phyloP scores from a whole-genome alignment of 2,329 filamentous ascomycete species.

The Scopulariopsis brevicaulis region DNA sequence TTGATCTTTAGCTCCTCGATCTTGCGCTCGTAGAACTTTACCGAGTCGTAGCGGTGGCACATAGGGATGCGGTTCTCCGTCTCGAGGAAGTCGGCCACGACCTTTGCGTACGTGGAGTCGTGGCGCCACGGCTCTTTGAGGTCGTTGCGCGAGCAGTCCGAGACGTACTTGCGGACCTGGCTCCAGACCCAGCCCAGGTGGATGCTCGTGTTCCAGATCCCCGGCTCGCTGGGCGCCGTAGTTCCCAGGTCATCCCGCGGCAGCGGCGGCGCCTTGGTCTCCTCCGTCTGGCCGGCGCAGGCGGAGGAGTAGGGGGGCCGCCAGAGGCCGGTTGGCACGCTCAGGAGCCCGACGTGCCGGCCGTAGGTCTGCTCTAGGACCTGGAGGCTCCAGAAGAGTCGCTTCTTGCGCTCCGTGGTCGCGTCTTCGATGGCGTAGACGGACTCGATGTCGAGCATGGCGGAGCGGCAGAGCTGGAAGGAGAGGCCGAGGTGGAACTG shows the following conservation, averaged over 20 bases:
- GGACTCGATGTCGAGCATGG: constrained; percentile 31
- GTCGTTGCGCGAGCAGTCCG: constrained; percentile 31
- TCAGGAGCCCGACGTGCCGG: constrained; percentile 29
- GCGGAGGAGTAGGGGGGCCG: constrained; percentile 20
- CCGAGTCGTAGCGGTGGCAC: constrained; percentile 39
- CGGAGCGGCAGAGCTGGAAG: constrained; percentile 36
- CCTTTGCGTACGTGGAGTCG: constrained; percentile 37
- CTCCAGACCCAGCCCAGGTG: constrained; percentile 41
- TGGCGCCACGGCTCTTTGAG: constrained; percentile 35
- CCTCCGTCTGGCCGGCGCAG: constrained; percentile 13
- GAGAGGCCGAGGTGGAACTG: constrained; percentile 38
- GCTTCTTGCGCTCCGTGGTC: constrained; percentile 29
- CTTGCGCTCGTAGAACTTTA: constrained; percentile 38
- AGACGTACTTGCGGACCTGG: constrained; percentile 31
- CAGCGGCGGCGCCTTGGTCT: constrained; percentile 25
- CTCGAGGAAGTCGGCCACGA: constrained; percentile 38
- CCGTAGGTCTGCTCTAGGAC: constrained; percentile 37
- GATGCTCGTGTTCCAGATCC: constrained; percentile 37
- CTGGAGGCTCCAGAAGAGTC: constrained; percentile 39
- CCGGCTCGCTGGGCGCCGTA: constrained; percentile 24
- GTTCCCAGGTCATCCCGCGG: constrained; percentile 29
- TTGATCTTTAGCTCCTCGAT: constrained; percentile 30
- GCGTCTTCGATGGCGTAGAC: constrained; percentile 23
- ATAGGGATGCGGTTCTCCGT: constrained; percentile 34
- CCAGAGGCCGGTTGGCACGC: constrained; percentile 26